Percentiles rank a stretch among this genome's conserved stretches.
These are phyloP conservation scores for Apocynum venetum DNA, from an alignment of 257 asterid species.

Conservation along the genomic window DNA sequence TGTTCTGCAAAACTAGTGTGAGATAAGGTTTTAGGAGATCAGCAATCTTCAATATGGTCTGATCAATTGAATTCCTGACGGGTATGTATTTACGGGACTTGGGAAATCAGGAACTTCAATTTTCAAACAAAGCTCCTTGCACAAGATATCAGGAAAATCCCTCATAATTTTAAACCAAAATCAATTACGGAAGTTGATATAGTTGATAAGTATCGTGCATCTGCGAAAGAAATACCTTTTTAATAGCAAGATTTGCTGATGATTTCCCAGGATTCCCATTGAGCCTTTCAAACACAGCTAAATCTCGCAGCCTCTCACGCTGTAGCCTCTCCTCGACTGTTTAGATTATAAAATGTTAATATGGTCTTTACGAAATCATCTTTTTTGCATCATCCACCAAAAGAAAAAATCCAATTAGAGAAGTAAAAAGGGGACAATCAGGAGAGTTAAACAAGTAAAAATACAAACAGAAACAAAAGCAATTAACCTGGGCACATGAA, in stretches of 20 bases:
- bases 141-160: neutral
- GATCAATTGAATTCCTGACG: neutral
- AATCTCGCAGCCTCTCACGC: constrained; percentile 88
- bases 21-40: neutral
- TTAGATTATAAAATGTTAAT: constrained; percentile 1
- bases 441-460: neutral
- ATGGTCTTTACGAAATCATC: neutral
- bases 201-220: neutral
- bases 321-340: constrained; percentile 76
- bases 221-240: constrained; percentile 51
- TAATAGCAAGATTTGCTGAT: constrained; percentile 75
- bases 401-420: constrained; percentile 2
- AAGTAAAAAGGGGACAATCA: neutral
- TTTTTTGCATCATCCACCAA: neutral
- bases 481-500: constrained; percentile 85
- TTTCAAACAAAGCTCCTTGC: neutral
- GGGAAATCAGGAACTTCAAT: too few relatives aligned
- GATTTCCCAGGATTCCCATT: constrained; percentile 70
- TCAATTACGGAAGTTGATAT: neutral
- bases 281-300: constrained; percentile 88
- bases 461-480: neutral
- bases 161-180: neutral
- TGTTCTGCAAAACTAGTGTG: constrained; percentile 88
- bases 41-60: neutral
- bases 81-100: neutral